Evolutionary conservation across 352 stramenopile genomes (phyloP).

Genomic region (Elongisporangium prolatum): DNA sequence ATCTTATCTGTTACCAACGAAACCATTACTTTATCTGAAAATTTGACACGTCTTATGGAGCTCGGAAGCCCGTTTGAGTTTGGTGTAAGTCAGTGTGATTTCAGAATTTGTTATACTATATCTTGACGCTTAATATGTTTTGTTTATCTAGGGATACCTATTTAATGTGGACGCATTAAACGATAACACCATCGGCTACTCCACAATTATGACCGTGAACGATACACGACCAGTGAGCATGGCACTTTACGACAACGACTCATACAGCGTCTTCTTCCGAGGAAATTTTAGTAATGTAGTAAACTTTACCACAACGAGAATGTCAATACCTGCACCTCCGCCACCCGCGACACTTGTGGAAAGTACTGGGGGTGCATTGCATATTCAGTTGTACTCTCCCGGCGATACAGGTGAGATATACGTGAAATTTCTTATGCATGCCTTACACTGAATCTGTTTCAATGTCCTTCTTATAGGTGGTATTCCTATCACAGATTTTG

Average conservation of each 20-base stretch:
- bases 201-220: neutral
- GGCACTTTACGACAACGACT: neutral
- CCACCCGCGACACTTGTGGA: slow-evolving; percentile 14
- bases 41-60: neutral
- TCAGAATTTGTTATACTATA: too few species aligned
- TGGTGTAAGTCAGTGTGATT: slow-evolving; percentile 31
- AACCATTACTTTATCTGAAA: slow-evolving; percentile 14
- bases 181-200: neutral
- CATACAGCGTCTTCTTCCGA: neutral
- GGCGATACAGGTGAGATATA: slow-evolving; percentile 39
- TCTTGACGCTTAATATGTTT: too few species aligned
- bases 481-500: slow-evolving; percentile 22
- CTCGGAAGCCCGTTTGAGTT: slow-evolving; percentile 37
- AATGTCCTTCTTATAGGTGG: slow-evolving; percentile 30
- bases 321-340: slow-evolving; percentile 23
- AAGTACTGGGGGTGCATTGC: slow-evolving; percentile 38
- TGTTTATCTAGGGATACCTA: slow-evolving; percentile 37
- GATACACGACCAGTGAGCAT: neutral
- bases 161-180: slow-evolving; percentile 33
- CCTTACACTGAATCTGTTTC: too few species aligned
- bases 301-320: slow-evolving; percentile 24
- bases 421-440: too few species aligned
- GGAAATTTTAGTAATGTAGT: slow-evolving; percentile 14
- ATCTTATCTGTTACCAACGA: slow-evolving; percentile 19
- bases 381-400: slow-evolving; percentile 37